Percentiles rank a stretch among this genome's conserved stretches.
Evolutionary conservation across 2,329 filamentous ascomycete species (phyloP).

Genomic region (Alternaria metachromatica): DNA sequence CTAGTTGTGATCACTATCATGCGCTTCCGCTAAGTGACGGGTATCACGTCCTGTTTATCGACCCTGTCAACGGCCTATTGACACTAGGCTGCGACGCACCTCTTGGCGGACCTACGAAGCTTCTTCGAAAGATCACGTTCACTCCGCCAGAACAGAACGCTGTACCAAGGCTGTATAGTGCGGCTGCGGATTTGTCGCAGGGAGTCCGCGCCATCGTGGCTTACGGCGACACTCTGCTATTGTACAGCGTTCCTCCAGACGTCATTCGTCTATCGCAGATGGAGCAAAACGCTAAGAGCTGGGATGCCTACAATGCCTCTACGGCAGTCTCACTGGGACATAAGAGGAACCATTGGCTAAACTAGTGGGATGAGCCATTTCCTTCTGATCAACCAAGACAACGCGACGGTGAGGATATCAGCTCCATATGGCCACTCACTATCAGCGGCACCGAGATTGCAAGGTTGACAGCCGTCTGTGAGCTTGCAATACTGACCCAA

Average conservation of each 20-base stretch:
- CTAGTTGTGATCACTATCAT: slow-evolving; percentile 64
- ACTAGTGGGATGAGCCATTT: slow-evolving; percentile 35
- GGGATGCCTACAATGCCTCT: slow-evolving; percentile 21
- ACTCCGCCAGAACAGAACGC: slow-evolving; percentile 43
- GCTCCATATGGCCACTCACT: slow-evolving; percentile 55
- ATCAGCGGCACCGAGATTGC: slow-evolving; percentile 60
- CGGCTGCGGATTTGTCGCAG: slow-evolving; percentile 62
- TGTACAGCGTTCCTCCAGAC: slow-evolving; percentile 68
- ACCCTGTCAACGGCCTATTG: slow-evolving; percentile 63
- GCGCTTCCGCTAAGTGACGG: slow-evolving; percentile 71
- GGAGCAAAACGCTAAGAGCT: slow-evolving; percentile 32
- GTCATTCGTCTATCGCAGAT: slow-evolving; percentile 39
- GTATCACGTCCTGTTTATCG: slow-evolving; percentile 68
- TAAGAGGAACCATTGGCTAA: slow-evolving; percentile 38
- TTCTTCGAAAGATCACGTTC: slow-evolving; percentile 66
- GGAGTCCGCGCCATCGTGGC: slow-evolving; percentile 66
- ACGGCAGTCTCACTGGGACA: slow-evolving; percentile 16
- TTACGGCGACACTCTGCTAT: slow-evolving; percentile 61
- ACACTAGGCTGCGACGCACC: slow-evolving; percentile 69
- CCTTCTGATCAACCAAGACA: neutral
- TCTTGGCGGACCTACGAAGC: slow-evolving; percentile 61
- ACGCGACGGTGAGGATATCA: slow-evolving; percentile 6
- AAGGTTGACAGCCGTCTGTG: slow-evolving; percentile 54
- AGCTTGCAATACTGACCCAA: slow-evolving; percentile 57
- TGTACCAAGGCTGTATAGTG: slow-evolving; percentile 62